Conservation (phyloP, 2,329 filamentous ascomycete genomes). For the Xylariaceae sp. region DNA sequence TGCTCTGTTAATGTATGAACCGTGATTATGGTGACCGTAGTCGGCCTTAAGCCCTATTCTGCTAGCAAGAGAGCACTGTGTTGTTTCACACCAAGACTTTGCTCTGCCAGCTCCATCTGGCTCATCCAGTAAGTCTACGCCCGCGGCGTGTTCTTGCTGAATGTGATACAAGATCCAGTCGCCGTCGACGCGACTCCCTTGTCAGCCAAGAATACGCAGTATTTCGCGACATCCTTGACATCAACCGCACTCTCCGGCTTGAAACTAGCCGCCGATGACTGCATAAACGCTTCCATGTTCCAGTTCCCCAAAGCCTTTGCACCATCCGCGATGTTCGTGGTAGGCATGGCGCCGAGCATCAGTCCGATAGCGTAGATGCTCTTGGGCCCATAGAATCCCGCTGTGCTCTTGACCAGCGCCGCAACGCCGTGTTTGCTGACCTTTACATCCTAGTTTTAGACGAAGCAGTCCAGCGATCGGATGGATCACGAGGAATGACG, state of each 20-base stretch:
- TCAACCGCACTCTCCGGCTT: conserved; percentile 26
- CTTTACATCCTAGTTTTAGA: no score
- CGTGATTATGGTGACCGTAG: no score
- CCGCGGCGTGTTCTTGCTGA: conserved; percentile 23
- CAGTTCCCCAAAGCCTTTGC: conserved; percentile 27
- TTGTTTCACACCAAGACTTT: no score
- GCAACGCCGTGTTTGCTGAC: conserved; percentile 50
- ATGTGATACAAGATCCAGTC: conserved; percentile 16
- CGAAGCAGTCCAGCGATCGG: no score
- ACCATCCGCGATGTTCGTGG: conserved; percentile 48
- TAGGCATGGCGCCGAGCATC: conserved; percentile 47
- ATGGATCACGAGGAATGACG: no score
- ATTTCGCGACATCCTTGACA: conserved; percentile 34
- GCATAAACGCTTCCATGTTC: conserved; percentile 34
- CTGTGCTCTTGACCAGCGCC: conserved; percentile 54
- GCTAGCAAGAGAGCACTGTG: no score
- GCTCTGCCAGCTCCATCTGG: no score
- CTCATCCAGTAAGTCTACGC: background rate
- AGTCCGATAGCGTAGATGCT: conserved; percentile 50
- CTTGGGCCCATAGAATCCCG: conserved; percentile 48
- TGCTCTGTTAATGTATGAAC: no score
- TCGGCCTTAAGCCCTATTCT: no score
- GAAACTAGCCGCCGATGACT: conserved; percentile 29
- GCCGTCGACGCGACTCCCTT: conserved; percentile 12
- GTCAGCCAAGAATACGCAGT: conserved; percentile 23